Conservation (phyloP, 805 yeast species). For the Myxozyma udenii region DNA sequence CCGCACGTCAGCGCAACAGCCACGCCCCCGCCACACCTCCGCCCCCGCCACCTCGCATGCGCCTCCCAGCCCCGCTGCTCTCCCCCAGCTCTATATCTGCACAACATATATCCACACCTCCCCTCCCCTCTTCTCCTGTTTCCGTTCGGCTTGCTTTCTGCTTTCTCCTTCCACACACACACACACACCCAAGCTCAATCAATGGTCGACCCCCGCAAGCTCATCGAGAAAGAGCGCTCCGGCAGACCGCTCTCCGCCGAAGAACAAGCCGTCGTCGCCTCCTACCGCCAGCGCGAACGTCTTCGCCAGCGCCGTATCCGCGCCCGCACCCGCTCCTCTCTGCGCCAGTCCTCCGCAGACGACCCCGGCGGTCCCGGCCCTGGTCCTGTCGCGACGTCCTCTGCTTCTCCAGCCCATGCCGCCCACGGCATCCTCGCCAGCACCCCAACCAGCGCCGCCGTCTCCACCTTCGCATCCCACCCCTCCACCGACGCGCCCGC, state of each 20-base stretch:
- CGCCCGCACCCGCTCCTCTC: not conserved
- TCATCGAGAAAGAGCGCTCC: not conserved
- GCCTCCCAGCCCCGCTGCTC: not conserved
- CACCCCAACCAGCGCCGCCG: no score
- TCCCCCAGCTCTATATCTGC: not conserved
- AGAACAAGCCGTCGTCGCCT: not conserved
- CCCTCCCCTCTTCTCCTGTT: not conserved
- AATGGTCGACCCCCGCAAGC: conserved; percentile 2
- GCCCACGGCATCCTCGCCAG: no score
- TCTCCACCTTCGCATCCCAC: no score
- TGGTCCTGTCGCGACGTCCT: no score
- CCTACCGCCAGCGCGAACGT: conserved; percentile 1
- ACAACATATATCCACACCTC: not conserved
- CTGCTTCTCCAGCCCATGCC: no score
- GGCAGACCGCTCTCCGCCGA: not conserved
- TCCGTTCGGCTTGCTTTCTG: no score
- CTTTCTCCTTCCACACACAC: no score
- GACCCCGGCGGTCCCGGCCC: no score
- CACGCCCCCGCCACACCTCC: not conserved
- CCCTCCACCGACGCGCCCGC: no score
- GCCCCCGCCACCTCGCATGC: not conserved
- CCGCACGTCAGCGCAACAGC: not conserved
- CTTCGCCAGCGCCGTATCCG: conserved; percentile 3
- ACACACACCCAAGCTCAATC: not conserved
- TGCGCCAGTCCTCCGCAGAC: no score